Base-by-base conservation (phyloP, 2,329 filamentous ascomycete genomes). In the Claviceps digitariae region DNA sequence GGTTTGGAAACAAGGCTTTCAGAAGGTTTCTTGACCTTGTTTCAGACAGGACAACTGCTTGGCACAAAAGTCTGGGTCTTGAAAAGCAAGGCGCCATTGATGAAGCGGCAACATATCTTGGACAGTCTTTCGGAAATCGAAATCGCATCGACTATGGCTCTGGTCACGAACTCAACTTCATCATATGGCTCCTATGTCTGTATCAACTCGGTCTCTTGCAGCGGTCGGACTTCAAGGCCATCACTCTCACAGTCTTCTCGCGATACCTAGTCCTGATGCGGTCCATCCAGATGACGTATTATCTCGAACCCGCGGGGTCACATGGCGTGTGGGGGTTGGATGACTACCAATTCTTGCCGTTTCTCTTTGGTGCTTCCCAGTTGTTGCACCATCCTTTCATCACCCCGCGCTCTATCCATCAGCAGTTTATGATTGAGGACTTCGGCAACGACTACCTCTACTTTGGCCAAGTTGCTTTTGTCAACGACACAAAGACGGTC, bases 261-360 rank as follows among this genome's bases (percentile, higher is more conserved):
- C 81, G 82, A 51, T 98, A 98, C 66, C 80, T 98, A 47, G 71
- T 74, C 50, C 75, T 97, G 53, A 95, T 97, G 90, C 88, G 90
- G 52, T 75, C 79, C 25, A 78, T 97, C 17, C 93, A 98, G 68
- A 83, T 82, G 57, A 88, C 89, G 3, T 98, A 98, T 71, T 98
- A 98, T 64, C 83, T 98, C 50, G 93, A 98, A 64, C 93, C 93
- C 2, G 93, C 93, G 0, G 93, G 93, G 15, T 96, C 91, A 1
- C 93, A 98, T 66, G 93, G 93, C 43, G 93, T 98, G 25, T 98
- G 93, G 93, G 93, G 93, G 20, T 74, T 98, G 1, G 93, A 98
- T 63, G 93, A 98, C 67, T 96, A 98, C 70, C 90, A 94, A 60
- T 98, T 98, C 70, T 73, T 96, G 1, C 93, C 94, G 0, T 98